These are phyloP conservation scores for Solanum etuberosum DNA, from an alignment of 257 asterid genomes.

Conservation along the genomic window DNA sequence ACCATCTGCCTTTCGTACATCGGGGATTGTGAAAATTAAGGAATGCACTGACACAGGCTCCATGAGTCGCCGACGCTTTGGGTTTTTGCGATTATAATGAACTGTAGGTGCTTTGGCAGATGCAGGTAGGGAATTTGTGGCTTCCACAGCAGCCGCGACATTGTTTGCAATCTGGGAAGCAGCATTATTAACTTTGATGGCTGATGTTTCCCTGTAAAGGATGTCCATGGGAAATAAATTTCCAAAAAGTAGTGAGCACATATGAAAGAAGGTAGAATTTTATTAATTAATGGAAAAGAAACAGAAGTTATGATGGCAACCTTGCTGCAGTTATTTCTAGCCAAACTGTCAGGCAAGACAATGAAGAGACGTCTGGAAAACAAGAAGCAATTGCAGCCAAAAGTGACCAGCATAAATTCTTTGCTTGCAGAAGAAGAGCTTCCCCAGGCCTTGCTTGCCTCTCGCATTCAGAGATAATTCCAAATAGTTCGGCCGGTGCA, in stretches of 20 bases:
- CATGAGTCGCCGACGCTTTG: conserved; percentile 75
- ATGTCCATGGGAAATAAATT: conserved; percentile 5
- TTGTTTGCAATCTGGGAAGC: conserved; percentile 84
- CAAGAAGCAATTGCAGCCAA: conserved; percentile 94
- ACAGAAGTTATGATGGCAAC: conserved; percentile 24
- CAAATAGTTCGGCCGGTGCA: conserved; percentile 82
- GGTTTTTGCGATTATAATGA: conserved; percentile 73
- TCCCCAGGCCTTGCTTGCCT: conserved; percentile 77
- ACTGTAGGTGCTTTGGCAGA: conserved; percentile 49
- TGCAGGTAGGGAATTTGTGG: conserved; percentile 70
- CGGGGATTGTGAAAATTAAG: conserved; percentile 23
- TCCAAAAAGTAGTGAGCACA: neutral
- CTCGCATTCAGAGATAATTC: conserved; percentile 89
- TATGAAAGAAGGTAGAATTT: neutral
- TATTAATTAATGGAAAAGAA: neutral
- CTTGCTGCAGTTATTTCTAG: conserved; percentile 98
- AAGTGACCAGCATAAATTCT: conserved; percentile 93
- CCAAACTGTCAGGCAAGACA: conserved; percentile 92
- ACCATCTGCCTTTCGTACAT: conserved; percentile 33
- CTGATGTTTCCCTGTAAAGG: conserved; percentile 86
- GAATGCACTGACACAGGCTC: conserved; percentile 47
- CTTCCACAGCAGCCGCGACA: conserved; percentile 93
- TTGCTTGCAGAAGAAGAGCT: conserved; percentile 87
- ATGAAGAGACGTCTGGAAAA: conserved; percentile 77
- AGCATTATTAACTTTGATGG: conserved; percentile 83